These are phyloP conservation scores for Viola odorata DNA, from an alignment of 345 rosid species.

Conservation along the genomic window DNA sequence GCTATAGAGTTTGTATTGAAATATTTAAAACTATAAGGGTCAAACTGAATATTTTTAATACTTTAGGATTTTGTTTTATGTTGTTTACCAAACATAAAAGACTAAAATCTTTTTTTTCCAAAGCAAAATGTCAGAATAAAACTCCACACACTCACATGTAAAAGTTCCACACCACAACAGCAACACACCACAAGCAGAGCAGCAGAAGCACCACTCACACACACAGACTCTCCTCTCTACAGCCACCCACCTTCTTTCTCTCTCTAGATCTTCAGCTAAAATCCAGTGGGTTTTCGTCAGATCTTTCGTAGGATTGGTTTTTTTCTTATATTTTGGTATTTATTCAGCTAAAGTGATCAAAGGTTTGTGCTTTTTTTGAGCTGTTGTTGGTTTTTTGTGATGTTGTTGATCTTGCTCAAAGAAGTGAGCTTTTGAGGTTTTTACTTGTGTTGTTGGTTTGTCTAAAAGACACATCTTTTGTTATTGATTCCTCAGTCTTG, in stretches of 20 bases:
- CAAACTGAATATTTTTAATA: no score
- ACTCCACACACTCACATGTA: no score
- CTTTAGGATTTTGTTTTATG: no score
- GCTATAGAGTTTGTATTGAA: no score
- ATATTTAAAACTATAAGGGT: no score
- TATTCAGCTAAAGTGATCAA: not conserved
- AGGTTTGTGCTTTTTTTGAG: not conserved
- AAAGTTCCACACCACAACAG: not conserved
- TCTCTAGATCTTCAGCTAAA: conserved; percentile 25
- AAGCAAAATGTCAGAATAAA: no score
- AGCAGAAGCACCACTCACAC: not conserved
- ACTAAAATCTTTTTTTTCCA: no score
- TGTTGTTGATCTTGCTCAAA: not conserved
- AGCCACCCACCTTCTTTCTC: conserved; percentile 2
- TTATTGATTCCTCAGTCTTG: no score
- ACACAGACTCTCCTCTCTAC: not conserved
- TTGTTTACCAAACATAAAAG: no score
- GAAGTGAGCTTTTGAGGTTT: not conserved
- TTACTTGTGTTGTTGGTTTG: no score
- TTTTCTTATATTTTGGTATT: not conserved
- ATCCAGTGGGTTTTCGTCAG: conserved; percentile 17
- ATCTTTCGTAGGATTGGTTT: conserved; percentile 1
- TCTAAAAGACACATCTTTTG: no score
- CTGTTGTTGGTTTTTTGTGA: not conserved
- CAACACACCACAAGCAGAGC: not conserved